Evolutionary conservation across 176 grass and related monocot species (phyloP), one percentile per base, ranked within the genome.

Genomic region (Carex kokanica): DNA sequence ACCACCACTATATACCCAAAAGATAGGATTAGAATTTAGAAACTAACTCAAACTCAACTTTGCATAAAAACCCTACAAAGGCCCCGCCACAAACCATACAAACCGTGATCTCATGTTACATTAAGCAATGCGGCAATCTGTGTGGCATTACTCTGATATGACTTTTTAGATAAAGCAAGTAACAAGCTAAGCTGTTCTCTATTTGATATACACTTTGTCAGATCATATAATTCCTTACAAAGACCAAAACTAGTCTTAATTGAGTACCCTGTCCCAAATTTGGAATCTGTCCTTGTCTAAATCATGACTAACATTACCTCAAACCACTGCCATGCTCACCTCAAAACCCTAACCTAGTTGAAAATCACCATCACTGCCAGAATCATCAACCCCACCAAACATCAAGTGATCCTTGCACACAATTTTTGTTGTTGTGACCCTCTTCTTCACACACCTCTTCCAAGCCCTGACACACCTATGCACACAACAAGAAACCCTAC

Each of bases 321-420:
- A 51, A 53, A 60, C 16, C 78, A 61, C 16, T 36, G 4, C 6
- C 11, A 16, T 65, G 29, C 49, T 17, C 14, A 20, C 53, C 74
- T 15, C 52, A 38, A 55, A 80, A 40, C 25, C 20, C 55, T 32
- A 67, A 67, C 56, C 61, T 53, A 29, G 61, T 81, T 66, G 58
- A 11, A 67, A 66, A 82, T 82, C 80, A 82, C 23, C 60, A 53
- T 53, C 61, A 82, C 60, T 81, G 31, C 78, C 57, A 63, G 32
- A 81, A 63, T 81, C 3, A 81, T 82, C 80, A 82, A 67, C 18
- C 45, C 57, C 60, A 82, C 80, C 80, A 65, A 17, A 23, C 21
- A 53, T 47, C 61, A 90, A 87, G 74, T 91, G 86, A 83, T 90
- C 92, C n/a, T 81, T 90, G 92, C 92, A 98, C 80, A 90, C 89